Evolutionary conservation across 2,329 filamentous ascomycete species (phyloP), one percentile per base, ranked within the genome.

Genomic region (Ramularia endophylla): DNA sequence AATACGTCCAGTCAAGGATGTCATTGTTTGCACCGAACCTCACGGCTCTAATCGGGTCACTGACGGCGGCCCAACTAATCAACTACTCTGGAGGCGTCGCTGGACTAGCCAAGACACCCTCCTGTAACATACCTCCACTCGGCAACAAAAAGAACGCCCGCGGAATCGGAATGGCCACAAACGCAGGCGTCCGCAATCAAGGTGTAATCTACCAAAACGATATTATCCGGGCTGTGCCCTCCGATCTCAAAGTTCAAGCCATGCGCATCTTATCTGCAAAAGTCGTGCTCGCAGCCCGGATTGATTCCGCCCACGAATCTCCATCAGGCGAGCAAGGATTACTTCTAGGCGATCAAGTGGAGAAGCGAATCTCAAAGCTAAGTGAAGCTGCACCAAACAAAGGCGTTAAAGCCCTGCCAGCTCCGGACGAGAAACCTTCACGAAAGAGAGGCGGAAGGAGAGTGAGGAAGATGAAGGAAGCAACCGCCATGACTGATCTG

Each of bases 1-100:
- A 92, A 61, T 98, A 95, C 58, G 92, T 98, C 12, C 87, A 95
- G 66, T 95, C 90, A 27, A 85, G 92, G 47, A 97, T 98, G 87
- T 92, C 85, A 53, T 74, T 94, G 25, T 97, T 97, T 60, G 92
- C 92, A 4, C 92, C 92, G 0, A 98, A 98, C 57, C 68, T 97
- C 40, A 95, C 92, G 0, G 82, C 81, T 1, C 77, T 98, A 13
- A 85, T 98, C 43, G 92, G 92, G 13, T 92, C 90, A 0, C 74
- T 95, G 13, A 95, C 90, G 2, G 90, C 92, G 6, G 92, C 92
- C 3, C 90, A 97, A 66, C 78, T 98, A n/a, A 83, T 98, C 56
- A 95, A 95, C 65, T 87, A 87, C 45, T 85, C 88, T 0, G 92
- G 92, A 48, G 92, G 92, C 7, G 71, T 98, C 22, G 85, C 83